Conservation (phyloP, 768 basidiomycete species). For the Psilocybe sp. region DNA sequence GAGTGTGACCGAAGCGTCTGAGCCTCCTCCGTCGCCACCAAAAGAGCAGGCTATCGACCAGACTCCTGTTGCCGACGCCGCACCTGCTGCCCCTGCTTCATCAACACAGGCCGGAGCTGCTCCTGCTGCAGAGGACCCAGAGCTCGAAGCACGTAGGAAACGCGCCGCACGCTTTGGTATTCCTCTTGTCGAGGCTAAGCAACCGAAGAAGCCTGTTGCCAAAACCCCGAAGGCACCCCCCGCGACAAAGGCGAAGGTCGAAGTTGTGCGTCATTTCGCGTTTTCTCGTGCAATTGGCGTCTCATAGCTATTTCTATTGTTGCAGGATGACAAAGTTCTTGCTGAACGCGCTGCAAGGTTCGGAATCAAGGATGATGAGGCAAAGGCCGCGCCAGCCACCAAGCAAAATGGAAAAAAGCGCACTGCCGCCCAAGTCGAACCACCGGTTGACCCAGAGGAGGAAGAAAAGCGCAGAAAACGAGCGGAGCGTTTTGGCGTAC, state of each 20-base stretch:
- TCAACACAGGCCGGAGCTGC: conserved; percentile 2
- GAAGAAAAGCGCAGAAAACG: conserved; percentile 55
- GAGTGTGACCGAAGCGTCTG: conserved; percentile 7
- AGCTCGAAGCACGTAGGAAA: conserved; percentile 53
- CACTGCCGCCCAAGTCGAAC: conserved; percentile 26
- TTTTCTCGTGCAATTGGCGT: not conserved
- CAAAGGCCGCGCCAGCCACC: conserved; percentile 8
- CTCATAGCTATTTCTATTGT: not conserved
- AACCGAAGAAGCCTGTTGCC: conserved; percentile 20
- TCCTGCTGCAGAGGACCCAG: conserved; percentile 34
- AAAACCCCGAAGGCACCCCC: conserved; percentile 4
- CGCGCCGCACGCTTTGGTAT: conserved; percentile 74
- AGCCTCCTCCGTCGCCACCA: conserved; percentile 8
- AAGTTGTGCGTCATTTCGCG: conserved; percentile 24
- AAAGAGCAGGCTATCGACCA: conserved; percentile 1
- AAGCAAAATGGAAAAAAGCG: conserved; percentile 26
- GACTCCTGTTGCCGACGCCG: not conserved
- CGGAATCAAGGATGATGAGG: conserved; percentile 24
- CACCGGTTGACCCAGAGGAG: conserved; percentile 56
- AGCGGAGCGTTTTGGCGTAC: conserved; percentile 59
- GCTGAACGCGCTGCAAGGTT: conserved; percentile 56
- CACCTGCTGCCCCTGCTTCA: not conserved
- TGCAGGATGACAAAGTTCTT: conserved; percentile 48
- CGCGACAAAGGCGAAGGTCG: conserved; percentile 3
- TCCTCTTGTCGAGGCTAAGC: conserved; percentile 46